Percentiles rank a stretch among this genome's conserved stretches.
phyloP scores from a whole-genome alignment of 2,329 filamentous ascomycete genomes.

The Penicillium sp. region DNA sequence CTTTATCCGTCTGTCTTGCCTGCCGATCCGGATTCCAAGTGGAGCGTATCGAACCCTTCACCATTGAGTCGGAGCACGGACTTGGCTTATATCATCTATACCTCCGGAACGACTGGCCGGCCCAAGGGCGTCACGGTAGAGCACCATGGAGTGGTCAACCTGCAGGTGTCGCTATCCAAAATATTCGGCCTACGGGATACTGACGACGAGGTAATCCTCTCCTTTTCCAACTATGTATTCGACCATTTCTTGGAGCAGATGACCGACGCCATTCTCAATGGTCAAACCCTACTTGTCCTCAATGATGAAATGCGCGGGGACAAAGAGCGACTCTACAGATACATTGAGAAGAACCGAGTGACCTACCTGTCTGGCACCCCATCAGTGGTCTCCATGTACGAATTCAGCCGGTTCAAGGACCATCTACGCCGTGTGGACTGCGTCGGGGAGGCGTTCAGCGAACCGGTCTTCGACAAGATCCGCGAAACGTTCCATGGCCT shows the following conservation, averaged over 20 bases:
- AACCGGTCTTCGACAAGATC: background rate
- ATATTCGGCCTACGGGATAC: background rate
- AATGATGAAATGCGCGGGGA: background rate
- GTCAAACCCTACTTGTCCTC: background rate
- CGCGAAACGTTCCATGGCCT: background rate
- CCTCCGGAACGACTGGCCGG: background rate
- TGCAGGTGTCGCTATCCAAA: background rate
- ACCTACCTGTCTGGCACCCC: background rate
- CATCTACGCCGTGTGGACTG: background rate
- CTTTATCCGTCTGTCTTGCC: background rate
- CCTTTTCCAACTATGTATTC: background rate
- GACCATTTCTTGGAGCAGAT: background rate
- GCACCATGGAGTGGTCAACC: background rate
- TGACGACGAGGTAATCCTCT: background rate
- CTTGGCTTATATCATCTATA: background rate
- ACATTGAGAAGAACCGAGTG: background rate
- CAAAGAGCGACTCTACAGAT: background rate
- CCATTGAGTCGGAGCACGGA: background rate
- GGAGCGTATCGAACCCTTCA: background rate
- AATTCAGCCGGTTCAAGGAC: background rate
- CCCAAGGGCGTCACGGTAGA: background rate
- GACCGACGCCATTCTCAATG: background rate
- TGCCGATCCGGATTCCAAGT: background rate
- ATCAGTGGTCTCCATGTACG: background rate
- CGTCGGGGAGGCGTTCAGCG: background rate